Evolutionary conservation across 371 early-diverging fungal species (phyloP), one percentile per base, ranked within the genome.

Genomic region (Apophysomyces variabilis): DNA sequence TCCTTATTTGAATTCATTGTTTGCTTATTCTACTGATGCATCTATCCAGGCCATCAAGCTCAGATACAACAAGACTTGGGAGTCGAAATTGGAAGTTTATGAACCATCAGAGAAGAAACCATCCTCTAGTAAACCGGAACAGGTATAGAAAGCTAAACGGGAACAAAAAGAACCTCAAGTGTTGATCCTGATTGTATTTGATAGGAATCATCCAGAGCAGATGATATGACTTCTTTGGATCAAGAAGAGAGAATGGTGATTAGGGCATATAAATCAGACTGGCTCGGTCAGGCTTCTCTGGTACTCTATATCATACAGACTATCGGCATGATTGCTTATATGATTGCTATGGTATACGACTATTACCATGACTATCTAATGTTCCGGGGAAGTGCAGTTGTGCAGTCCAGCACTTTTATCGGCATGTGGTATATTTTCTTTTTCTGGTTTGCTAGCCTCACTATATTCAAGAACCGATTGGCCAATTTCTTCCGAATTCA

Each of bases 401-500:
- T 77, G 4, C 75, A 75, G 36, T 57, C 73, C 5, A 71, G 73
- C 60, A 73, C 75, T 1, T 77, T 77, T 65, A 77, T 77, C 47
- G 78, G 69, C 57, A 72, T 72, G 74, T 91, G 92, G 92, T 88
- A 89, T 64, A 50, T 90, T 61, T 77, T 82, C 13, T 82, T 82
- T 14, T 43, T 86, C 58, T 90, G 92, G 92, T 84, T 90, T 70
- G 66, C 84, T 18, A 61, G 65, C 13, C 65, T 90, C 46, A 79
- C 85, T n/a, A 71, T 78, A 4, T 73, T 67, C 73, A 69, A 64
- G 46, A 37, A 54, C 35, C 75, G 85, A 7, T 60, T 87, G 5
- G 75, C 84, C 60, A 89, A 89, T 60, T 90, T 85, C 66, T 90
- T 89, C 78, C 82, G 89, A 21, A 69, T 85, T 45, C 83, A 82